Evolutionary conservation across 192 early-diverging fungal genomes (phyloP), one percentile per base, ranked within the genome.

Genomic region (Backusella tuberculispora): DNA sequence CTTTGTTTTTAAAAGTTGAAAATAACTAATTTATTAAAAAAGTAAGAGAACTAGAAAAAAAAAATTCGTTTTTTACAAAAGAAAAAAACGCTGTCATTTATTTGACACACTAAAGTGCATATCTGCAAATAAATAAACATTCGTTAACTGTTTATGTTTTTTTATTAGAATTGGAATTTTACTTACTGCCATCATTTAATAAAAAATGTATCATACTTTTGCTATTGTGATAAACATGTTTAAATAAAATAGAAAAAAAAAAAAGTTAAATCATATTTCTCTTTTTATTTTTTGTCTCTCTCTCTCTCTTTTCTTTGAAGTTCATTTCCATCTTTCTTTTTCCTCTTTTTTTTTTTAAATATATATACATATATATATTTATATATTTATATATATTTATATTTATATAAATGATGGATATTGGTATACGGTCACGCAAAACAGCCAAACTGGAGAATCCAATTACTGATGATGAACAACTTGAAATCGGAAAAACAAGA

Each of bases 161-260:
- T n/a, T n/a, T n/a, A n/a, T n/a, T n/a, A n/a, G 17, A 19, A 50
- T 50, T 50, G 48, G 14, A 50, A 19, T 50, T 50, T 50, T 50
- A 50, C 8, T 9, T 56, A 21, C 24, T 56, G 53, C 21, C 21
- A 56, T 12, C 21, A 21, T 24, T 56, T 56, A 56, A 56, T 56
- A 56, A 56, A 56, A 56, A 56, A 56, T 56, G 53, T 56, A 56
- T 26, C 13, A 56, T 66, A 6, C 15, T 66, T 66, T 66, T 66
- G 1, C 14, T 10, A 40, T 41, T 17, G 21, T 17, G 19, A 10
- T 41, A 41, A 19, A 63, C 24, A 26, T 67, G 19, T 6, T 40
- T 7, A 21, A 41, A 43, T n/a, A 67, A 43, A 42, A 17, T 29
- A 37, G 10, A 4, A 64, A 26, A 21, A n/a, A 50, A 50, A 50